phyloP scores from a whole-genome alignment of 1,284 basidiomycete species.

The Malassezia caprae region DNA sequence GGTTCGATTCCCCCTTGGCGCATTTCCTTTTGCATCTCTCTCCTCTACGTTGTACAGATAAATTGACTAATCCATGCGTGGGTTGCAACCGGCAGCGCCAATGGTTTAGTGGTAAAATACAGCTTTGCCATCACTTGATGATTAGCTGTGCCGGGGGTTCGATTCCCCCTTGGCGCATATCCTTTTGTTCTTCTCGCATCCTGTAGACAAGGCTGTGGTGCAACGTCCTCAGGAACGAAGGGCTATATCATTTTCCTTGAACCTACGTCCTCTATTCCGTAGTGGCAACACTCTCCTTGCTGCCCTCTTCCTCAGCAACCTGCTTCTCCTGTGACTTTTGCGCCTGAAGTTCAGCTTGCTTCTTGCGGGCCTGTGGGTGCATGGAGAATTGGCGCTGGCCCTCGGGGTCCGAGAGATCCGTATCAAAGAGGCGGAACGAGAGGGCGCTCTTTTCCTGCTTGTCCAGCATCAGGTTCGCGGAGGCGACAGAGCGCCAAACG shows the following conservation, averaged over 20 bases:
- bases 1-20: slow-evolving; percentile 14
- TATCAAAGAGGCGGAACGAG: slow-evolving; percentile 40
- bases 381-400: slow-evolving; percentile 37
- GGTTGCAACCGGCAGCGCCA: slow-evolving; percentile 2
- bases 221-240: too few relatives aligned
- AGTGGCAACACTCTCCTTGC: not conserved
- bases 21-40: not conserved
- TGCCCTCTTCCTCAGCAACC: not conserved
- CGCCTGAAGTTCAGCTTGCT: not conserved
- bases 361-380: slow-evolving; percentile 9
- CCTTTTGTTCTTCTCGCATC: not conserved
- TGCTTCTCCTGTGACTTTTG: not conserved
- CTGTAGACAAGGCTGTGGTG: too few relatives aligned
- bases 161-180: slow-evolving; percentile 19
- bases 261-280: not conserved
- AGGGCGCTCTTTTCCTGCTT: slow-evolving; percentile 47
- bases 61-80: not conserved
- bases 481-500: slow-evolving; percentile 42
- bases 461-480: slow-evolving; percentile 46
- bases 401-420: slow-evolving; percentile 33
- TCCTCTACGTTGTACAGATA: not conserved
- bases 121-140: slow-evolving; percentile 16
- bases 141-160: slow-evolving; percentile 20
- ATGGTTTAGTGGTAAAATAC: slow-evolving; percentile 21
- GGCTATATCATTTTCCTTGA: not conserved